Percentiles rank a stretch among this genome's conserved stretches.
These are phyloP conservation scores for Exophiala spinifera DNA, from an alignment of 2,329 filamentous ascomycete genomes.

Conservation along the genomic window DNA sequence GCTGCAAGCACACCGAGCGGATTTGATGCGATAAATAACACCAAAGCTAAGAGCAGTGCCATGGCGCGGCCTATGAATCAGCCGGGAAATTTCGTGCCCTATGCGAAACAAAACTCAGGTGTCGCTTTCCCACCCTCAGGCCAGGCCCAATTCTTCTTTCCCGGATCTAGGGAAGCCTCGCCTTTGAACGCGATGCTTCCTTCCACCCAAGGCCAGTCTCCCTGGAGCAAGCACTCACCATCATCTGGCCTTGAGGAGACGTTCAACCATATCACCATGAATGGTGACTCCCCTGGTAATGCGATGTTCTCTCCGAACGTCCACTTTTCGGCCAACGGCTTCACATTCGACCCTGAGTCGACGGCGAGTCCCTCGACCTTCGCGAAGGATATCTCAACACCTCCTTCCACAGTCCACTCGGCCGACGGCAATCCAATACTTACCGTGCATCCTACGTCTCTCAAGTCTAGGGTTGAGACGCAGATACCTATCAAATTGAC, in stretches of 20 bases:
- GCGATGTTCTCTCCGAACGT: conserved; percentile 38
- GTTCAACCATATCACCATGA: conserved; percentile 46
- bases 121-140: conserved; percentile 15
- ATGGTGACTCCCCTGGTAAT: conserved; percentile 41
- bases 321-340: conserved; percentile 35
- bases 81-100: conserved; percentile 11
- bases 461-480: conserved; percentile 92
- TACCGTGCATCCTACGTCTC: conserved; percentile 63
- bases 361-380: conserved; percentile 32
- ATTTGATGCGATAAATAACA: conserved; percentile 34
- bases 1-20: conserved; percentile 47
- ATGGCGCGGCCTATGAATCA: conserved; percentile 12
- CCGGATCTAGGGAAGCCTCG: conserved; percentile 38
- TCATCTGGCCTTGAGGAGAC: conserved; percentile 45
- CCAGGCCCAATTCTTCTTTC: conserved; percentile 34
- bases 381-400: conserved; percentile 28
- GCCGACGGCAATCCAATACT: conserved; percentile 41
- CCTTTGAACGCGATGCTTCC: conserved; percentile 36
- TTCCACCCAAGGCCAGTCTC: conserved; percentile 34
- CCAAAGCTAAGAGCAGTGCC: conserved; percentile 26
- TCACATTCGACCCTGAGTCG: conserved; percentile 44
- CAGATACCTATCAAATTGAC: conserved; percentile 87
- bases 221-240: conserved; percentile 43
- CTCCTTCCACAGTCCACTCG: conserved; percentile 29
- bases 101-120: conserved; percentile 30